phyloP scores from a whole-genome alignment of 257 asterid species.

The Mentha longifolia region DNA sequence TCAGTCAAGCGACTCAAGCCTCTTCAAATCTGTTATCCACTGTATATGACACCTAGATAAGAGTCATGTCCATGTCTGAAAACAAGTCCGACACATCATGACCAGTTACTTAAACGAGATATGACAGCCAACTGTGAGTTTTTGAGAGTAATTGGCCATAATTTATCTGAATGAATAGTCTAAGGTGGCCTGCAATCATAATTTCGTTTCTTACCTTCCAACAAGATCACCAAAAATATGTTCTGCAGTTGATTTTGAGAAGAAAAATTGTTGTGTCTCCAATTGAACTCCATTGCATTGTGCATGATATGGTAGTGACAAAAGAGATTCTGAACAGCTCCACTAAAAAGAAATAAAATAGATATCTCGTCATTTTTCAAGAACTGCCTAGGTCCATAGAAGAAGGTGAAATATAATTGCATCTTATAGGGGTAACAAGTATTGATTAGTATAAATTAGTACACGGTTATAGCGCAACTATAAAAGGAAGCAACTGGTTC shows the following conservation, averaged over 20 bases:
- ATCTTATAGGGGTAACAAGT: background rate
- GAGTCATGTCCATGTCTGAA: too few species aligned
- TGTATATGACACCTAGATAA: slow-evolving; percentile 3
- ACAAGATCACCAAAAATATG: slow-evolving; percentile 72
- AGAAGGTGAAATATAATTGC: slow-evolving; percentile 22
- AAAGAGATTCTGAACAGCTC: slow-evolving; percentile 76
- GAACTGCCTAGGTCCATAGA: slow-evolving; percentile 11
- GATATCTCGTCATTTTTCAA: slow-evolving; percentile 17
- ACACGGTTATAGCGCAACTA: too few species aligned
- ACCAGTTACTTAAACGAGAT: slow-evolving; percentile 20
- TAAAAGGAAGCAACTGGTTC: too few species aligned
- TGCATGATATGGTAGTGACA: slow-evolving; percentile 63
- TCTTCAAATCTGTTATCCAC: slow-evolving; percentile 8
- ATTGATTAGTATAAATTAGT: too few species aligned
- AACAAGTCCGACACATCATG: background rate
- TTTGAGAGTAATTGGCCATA: slow-evolving; percentile 12
- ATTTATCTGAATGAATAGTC: background rate
- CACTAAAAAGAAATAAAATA: slow-evolving; percentile 55
- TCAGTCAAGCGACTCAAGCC: background rate
- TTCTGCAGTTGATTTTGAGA: slow-evolving; percentile 53
- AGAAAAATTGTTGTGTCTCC: slow-evolving; percentile 41
- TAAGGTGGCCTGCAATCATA: slow-evolving; percentile 3
- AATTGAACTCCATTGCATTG: slow-evolving; percentile 45
- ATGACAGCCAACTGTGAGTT: slow-evolving; percentile 15
- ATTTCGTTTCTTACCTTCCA: slow-evolving; percentile 58